These are phyloP conservation scores for Boletus sp. DNA, from an alignment of 768 basidiomycete genomes.

Conservation along the genomic window DNA sequence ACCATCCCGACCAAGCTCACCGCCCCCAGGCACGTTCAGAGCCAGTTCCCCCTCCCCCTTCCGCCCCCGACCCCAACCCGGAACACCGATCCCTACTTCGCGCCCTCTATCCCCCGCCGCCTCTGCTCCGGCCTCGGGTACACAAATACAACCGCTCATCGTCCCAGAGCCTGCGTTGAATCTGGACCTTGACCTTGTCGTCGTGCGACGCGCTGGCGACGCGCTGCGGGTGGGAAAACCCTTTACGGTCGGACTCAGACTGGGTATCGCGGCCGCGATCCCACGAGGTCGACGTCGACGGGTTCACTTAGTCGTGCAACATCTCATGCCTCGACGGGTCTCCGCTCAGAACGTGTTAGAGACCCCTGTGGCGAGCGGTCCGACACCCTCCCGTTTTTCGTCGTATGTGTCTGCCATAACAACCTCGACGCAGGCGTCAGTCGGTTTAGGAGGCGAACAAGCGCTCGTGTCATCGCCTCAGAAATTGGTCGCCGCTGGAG, in stretches of 20 bases:
- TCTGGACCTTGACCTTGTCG: conserved; percentile 56
- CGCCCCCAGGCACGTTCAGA: conserved; percentile 46
- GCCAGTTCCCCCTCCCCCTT: conserved; percentile 43
- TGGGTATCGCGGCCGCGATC: conserved; percentile 49
- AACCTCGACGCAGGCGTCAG: conserved; percentile 3
- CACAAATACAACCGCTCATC: conserved; percentile 20
- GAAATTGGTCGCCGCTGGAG: not conserved
- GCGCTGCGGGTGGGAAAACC: conserved; percentile 50
- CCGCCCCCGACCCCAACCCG: conserved; percentile 31
- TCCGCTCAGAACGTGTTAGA: conserved; percentile 12
- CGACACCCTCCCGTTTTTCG: conserved; percentile 5
- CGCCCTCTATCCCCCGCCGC: conserved; percentile 33
- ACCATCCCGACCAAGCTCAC: conserved; percentile 54
- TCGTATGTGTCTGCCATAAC: conserved; percentile 6
- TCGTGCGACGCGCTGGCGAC: conserved; percentile 46
- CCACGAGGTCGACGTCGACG: conserved; percentile 37
- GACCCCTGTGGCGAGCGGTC: not conserved
- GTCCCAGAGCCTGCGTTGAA: conserved; percentile 31
- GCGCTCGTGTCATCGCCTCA: conserved; percentile 15
- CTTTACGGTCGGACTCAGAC: conserved; percentile 53
- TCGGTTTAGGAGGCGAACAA: conserved; percentile 3
- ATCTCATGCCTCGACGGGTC: conserved; percentile 46
- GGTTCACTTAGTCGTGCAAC: conserved; percentile 61
- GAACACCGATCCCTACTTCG: conserved; percentile 21
- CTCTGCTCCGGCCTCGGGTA: conserved; percentile 20